A percentile compares a stretch with the other conserved stretches of the same genome.
These are phyloP conservation scores for Tetrahymena elliotti DNA, from an alignment of 73 alveolate genomes.

Conservation along the genomic window DNA sequence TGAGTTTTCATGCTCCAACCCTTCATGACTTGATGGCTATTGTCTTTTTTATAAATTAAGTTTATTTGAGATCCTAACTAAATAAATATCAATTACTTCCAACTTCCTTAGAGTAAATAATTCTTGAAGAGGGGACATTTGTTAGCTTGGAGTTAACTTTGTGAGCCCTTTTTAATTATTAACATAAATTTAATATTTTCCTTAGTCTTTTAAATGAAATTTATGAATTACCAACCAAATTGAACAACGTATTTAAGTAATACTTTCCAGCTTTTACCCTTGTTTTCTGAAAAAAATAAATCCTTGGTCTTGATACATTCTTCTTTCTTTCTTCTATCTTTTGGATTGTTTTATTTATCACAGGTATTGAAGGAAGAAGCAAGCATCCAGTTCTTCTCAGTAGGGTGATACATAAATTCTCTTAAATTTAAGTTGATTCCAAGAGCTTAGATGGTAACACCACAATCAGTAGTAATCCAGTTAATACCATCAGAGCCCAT, in stretches of 20 bases:
- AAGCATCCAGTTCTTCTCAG: slow-evolving; percentile 67
- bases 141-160: slow-evolving; percentile 47
- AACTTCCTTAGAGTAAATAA: slow-evolving; percentile 16
- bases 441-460: slow-evolving; percentile 57
- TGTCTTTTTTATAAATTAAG: slow-evolving; percentile 14
- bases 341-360: slow-evolving; percentile 40
- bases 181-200: neutral
- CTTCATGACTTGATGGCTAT: slow-evolving; percentile 30
- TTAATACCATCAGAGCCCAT: slow-evolving; percentile 68
- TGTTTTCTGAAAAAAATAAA: slow-evolving; percentile 29
- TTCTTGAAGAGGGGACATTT: slow-evolving; percentile 30
- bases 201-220: neutral
- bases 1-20: slow-evolving; percentile 50
- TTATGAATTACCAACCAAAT: slow-evolving; percentile 74
- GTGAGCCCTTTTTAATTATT: slow-evolving; percentile 13
- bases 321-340: slow-evolving; percentile 58
- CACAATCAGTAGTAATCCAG: slow-evolving; percentile 86
- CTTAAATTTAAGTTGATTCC: slow-evolving; percentile 66
- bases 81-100: slow-evolving; percentile 8
- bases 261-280: slow-evolving; percentile 69
- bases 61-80: slow-evolving; percentile 1
- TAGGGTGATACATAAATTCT: slow-evolving; percentile 85
- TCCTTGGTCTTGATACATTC: slow-evolving; percentile 72
- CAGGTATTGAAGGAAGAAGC: slow-evolving; percentile 78
- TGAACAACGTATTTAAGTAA: slow-evolving; percentile 65